A percentile compares a stretch with the other conserved stretches of the same genome.
Evolutionary conservation across 768 basidiomycete genomes (phyloP).

Genomic region (Leccinellum albellum): DNA sequence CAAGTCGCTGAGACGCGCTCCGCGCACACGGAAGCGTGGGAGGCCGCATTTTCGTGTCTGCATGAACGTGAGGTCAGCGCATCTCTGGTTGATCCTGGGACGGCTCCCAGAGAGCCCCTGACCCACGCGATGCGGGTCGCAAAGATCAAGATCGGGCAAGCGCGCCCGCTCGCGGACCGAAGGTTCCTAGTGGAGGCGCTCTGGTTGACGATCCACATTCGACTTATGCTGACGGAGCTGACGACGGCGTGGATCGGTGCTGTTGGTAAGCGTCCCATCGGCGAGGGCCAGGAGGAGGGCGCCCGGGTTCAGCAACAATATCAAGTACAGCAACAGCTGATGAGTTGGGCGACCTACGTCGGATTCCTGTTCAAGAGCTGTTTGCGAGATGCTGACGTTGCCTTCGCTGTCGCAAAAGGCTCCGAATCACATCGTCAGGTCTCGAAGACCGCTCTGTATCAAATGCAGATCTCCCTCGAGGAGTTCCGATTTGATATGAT

Average conservation of each 20-base stretch:
- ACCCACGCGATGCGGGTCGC: conserved; percentile 52
- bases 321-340: conserved; percentile 20
- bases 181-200: conserved; percentile 61
- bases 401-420: conserved; percentile 42
- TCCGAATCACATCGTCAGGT: conserved; percentile 54
- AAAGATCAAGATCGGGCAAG: conserved; percentile 50
- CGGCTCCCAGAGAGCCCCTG: conserved; percentile 39
- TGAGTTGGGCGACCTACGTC: conserved; percentile 46
- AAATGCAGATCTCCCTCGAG: conserved; percentile 47
- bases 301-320: background rate
- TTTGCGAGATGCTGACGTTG: conserved; percentile 42
- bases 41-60: conserved; percentile 53
- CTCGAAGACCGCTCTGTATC: conserved; percentile 40
- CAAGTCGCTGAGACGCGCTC: conserved; percentile 46
- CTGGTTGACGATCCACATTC: conserved; percentile 50
- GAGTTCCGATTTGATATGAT: conserved; percentile 46
- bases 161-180: conserved; percentile 54
- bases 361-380: conserved; percentile 47
- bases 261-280: conserved; percentile 17
- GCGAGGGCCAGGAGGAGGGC: conserved; percentile 15
- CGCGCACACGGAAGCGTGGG: conserved; percentile 57
- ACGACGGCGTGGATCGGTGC: conserved; percentile 39
- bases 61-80: conserved; percentile 44
- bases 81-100: conserved; percentile 28
- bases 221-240: conserved; percentile 48